Evolutionary conservation across 2,329 filamentous ascomycete genomes (phyloP).

Genomic region (Fusarium kyushuense): DNA sequence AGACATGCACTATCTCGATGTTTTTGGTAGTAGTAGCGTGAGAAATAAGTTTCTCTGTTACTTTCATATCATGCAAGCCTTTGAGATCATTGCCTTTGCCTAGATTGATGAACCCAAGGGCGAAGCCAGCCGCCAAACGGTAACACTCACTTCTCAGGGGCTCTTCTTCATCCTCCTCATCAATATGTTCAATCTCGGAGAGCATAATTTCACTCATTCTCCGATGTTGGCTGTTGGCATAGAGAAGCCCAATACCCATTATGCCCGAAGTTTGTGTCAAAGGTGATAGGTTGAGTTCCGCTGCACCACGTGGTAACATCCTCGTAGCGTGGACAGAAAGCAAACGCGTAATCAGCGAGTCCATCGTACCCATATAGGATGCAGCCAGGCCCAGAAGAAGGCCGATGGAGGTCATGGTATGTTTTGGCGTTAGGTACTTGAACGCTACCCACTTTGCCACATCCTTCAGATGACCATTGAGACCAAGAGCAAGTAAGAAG

Average conservation of each 20-base stretch:
- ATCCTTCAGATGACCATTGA: constrained; percentile 94
- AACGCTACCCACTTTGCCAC: constrained; percentile 99
- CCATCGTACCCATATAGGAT: constrained; percentile 97
- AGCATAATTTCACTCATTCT: constrained; percentile 99
- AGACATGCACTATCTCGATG: constrained; percentile 89
- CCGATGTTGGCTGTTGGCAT: constrained; percentile 94
- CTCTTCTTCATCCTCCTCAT: constrained; percentile 84
- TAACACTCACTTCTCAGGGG: constrained; percentile 94
- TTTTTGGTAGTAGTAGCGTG: constrained; percentile 91
- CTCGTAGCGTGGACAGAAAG: constrained; percentile 96
- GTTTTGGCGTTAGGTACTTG: constrained; percentile 98
- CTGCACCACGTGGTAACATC: constrained; percentile 91
- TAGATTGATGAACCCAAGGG: constrained; percentile 93
- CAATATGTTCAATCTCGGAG: constrained; percentile 92
- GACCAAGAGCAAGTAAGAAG: constrained; percentile 87
- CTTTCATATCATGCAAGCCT: constrained; percentile 91
- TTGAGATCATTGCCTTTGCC: constrained; percentile 89
- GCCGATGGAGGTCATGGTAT: constrained; percentile 98
- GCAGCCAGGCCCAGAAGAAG: constrained; percentile 91
- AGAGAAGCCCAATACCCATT: constrained; percentile 95
- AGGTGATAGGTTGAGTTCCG: constrained; percentile 92
- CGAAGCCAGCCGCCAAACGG: constrained; percentile 90
- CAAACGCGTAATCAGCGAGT: constrained; percentile 90
- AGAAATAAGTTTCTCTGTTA: constrained; percentile 87
- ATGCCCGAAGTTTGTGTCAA: constrained; percentile 95